Conservation (phyloP, 257 asterid species). For the Lycium ferocissimum region DNA sequence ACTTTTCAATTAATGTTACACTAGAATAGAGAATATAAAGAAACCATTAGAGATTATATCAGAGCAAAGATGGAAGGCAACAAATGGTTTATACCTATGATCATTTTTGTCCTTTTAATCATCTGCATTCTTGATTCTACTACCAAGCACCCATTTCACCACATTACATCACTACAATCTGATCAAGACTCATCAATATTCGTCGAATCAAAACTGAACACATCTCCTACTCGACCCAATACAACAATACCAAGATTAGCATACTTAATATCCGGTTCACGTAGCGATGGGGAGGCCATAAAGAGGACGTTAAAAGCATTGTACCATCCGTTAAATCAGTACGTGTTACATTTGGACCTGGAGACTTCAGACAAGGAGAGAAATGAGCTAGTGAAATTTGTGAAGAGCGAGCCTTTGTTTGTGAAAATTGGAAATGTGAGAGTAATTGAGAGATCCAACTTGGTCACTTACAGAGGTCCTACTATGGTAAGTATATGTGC, state of each 20-base stretch:
- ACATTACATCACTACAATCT: slow-evolving; percentile 23
- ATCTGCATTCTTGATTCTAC: slow-evolving; percentile 37
- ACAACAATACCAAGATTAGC: slow-evolving; percentile 67
- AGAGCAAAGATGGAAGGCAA: slow-evolving; percentile 43
- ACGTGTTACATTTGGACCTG: slow-evolving; percentile 73
- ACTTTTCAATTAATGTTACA: background rate
- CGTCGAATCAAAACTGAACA: slow-evolving; percentile 61
- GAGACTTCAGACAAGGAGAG: slow-evolving; percentile 64
- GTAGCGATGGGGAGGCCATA: slow-evolving; percentile 52
- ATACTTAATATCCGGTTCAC: slow-evolving; percentile 44
- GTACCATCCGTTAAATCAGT: slow-evolving; percentile 73
- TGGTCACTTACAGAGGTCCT: slow-evolving; percentile 78
- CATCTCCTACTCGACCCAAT: slow-evolving; percentile 41
- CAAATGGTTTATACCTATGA: slow-evolving; percentile 57
- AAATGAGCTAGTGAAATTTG: slow-evolving; percentile 55
- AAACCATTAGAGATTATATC: background rate
- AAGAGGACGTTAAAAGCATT: slow-evolving; percentile 64
- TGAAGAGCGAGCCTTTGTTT: slow-evolving; percentile 53
- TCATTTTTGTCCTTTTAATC: slow-evolving; percentile 44
- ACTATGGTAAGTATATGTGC: slow-evolving; percentile 54
- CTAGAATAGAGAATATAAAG: background rate
- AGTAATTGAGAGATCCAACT: slow-evolving; percentile 60
- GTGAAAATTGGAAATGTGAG: slow-evolving; percentile 60
- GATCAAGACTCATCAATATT: slow-evolving; percentile 48
- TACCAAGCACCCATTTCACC: slow-evolving; percentile 42